These are phyloP conservation scores for Escallonia rubra DNA, from an alignment of 129 eudicot genomes.

Conservation along the genomic window DNA sequence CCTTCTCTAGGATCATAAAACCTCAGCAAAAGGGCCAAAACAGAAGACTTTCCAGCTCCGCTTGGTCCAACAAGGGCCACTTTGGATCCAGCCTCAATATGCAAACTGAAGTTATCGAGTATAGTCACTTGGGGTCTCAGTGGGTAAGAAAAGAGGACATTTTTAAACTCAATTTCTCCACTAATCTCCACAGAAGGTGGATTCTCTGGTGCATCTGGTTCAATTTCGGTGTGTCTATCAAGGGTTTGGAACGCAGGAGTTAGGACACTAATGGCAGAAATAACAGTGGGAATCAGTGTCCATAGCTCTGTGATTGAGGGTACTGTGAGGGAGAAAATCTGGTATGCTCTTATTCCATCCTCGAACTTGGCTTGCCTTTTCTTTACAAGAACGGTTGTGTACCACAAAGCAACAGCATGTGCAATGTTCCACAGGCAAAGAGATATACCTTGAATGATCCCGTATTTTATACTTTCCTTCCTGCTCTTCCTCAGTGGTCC, in stretches of 20 bases:
- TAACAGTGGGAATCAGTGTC: conserved; percentile 77
- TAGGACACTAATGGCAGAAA: conserved; percentile 58
- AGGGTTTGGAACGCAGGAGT: conserved; percentile 65
- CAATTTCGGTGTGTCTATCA: conserved; percentile 64
- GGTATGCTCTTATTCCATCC: conserved; percentile 68
- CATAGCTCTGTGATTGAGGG: conserved; percentile 86
- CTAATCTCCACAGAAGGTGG: conserved; percentile 37
- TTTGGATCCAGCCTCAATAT: conserved; percentile 57
- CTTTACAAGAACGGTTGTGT: conserved; percentile 63
- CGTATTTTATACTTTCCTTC: conserved; percentile 60
- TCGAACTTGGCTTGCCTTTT: conserved; percentile 55
- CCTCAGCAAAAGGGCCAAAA: conserved; percentile 62
- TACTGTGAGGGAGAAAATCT: conserved; percentile 77
- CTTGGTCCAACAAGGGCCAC: conserved; percentile 79
- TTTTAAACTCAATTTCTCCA: conserved; percentile 55
- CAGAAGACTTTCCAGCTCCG: conserved; percentile 88
- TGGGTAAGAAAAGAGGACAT: conserved; percentile 55
- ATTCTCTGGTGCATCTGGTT: conserved; percentile 47
- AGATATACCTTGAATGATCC: conserved; percentile 75
- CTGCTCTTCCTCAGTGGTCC: conserved; percentile 37
- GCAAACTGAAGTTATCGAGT: conserved; percentile 52
- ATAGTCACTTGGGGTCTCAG: conserved; percentile 53
- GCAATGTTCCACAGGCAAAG: conserved; percentile 90
- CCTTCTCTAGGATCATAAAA: conserved; percentile 54
- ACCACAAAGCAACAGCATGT: conserved; percentile 83